Base-by-base conservation (phyloP, 306 rosid species). In the Ceratonia siliqua region DNA sequence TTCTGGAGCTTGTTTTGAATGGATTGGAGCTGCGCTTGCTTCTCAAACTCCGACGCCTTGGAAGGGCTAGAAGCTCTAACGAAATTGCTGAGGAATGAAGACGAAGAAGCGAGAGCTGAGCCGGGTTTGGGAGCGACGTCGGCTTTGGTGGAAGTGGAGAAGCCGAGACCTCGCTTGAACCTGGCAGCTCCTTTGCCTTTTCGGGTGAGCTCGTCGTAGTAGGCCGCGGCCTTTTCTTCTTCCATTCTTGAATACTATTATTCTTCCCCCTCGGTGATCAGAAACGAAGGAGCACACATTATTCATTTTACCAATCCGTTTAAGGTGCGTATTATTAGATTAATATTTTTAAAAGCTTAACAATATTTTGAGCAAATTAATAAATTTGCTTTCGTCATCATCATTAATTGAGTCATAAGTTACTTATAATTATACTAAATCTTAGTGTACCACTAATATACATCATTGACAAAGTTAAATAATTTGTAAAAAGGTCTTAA, bases 141-240 rank as follows among this genome's bases (percentile, higher is more conserved):
- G 72, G 49, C 9, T 76, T 68, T 46, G 59, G 93, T 14, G 35
- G 86, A 64, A 20, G 83, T 10, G 8, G 98, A 86, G 36, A 90
- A 92, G 0, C 97, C 99, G 0, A 94, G 91, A 27, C 98, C 98
- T 77, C 84, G 98, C 39, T 94, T 94, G 84, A 88, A 94, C 20
- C 91, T 75, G 13, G 98, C 96, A 36, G 98, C 97, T 41, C 96
- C 96, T 58, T 84, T 86, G 24, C 98, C 98, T 54, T 87, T 87
- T 0, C 96, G 94, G 39, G 91, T 84, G 32, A 91, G 79, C 66
- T 94, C 94, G 24, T 94, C 92, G 85, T 94, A 94, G 76, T 94
- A 91, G 13, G 97, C 98, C 46, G 98, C 96, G 0, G 98, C 98
- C 48, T 89, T 91, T 43, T 85, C 89, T 82, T 91, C 98, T 82